Base-by-base conservation (phyloP, 176 grass and related monocot species). In the Cenchrus fungigraminus region DNA sequence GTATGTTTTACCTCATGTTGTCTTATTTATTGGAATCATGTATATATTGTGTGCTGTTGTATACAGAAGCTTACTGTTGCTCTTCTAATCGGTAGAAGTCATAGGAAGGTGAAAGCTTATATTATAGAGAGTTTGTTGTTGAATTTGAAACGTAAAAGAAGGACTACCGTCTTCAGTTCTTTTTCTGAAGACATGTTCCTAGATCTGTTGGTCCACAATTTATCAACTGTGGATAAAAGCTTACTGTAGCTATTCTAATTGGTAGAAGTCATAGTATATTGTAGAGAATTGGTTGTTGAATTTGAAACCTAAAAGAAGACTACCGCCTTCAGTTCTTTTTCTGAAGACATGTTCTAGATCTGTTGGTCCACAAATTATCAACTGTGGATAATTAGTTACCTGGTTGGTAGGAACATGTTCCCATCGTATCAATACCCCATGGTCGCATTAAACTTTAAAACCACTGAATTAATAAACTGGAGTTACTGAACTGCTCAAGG, bases 1-100 rank as follows among this genome's bases (percentile, higher is more conserved):
- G 97, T 98, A 95, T 76, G 43, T 71, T 60, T 88, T 13, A 68
- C 69, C 51, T 71, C 86, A 57, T 73, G 29, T 19, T 42, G 4
- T 76, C 50, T 79, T 83, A 79, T 83, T 65, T 71, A 61, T 61
- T 29, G 54, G 13, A 82, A 52, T 53, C 0, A 44, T 86, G 1
- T 66, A 59, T 73, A 64, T 20, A 31, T 51, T 58, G 14, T 43
- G 7, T 88, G 7, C 68, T 71, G 50, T 55, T 68, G 20, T 60
- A 9, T 50, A n/a, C 31, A 73, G 52, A 78, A 84, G 29, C 42
- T 70, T 70, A 51, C 29, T 79, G n/a, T 37, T 72, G 6, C 5
- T 11, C 28, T 77, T 77, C 34, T 20, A 79, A 11, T 60, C 78
- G 57, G n/a, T 71, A 46, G 77, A 46, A 62, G 58, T 32, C 11